Percentiles rank a stretch among this genome's conserved stretches.
Conservation (phyloP, 75 land plant genomes). For the Chamaecyparis obtusa region DNA sequence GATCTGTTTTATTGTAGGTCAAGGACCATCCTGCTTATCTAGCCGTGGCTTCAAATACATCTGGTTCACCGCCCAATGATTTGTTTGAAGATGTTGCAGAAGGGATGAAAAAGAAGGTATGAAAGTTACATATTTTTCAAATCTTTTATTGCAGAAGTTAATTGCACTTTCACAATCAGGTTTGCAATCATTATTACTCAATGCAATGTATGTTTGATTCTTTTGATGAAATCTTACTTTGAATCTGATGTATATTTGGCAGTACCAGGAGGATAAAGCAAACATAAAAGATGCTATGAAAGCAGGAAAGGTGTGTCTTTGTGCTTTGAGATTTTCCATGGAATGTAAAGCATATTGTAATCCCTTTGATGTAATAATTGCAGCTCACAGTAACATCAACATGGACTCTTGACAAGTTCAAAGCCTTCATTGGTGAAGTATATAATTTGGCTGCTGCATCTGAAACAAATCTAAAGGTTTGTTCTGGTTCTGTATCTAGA, state of each 20-base stretch:
- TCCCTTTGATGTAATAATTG: not conserved
- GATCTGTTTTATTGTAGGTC: constrained; percentile 38
- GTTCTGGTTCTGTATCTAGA: constrained; percentile 4
- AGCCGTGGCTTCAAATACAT: constrained; percentile 75
- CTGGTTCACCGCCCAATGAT: constrained; percentile 93
- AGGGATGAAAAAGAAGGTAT: constrained; percentile 80
- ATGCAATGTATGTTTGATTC: not conserved
- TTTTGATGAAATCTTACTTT: not conserved
- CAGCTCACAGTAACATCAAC: constrained; percentile 62
- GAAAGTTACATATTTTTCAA: not conserved
- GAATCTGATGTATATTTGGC: constrained; percentile 19
- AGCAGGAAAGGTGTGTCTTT: constrained; percentile 52
- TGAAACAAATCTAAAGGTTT: constrained; percentile 83
- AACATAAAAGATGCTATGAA: constrained; percentile 77
- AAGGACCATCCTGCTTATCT: constrained; percentile 69
- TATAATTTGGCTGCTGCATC: constrained; percentile 50
- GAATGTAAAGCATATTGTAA: not conserved
- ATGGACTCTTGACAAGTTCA: constrained; percentile 77
- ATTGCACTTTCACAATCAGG: not conserved
- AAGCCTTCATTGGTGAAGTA: constrained; percentile 60
- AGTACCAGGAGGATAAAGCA: constrained; percentile 89
- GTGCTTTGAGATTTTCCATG: not conserved
- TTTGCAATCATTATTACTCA: not conserved
- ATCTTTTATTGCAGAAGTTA: not conserved
- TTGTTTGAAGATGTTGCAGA: constrained; percentile 89